These are phyloP conservation scores for Ambrosia trifida DNA, from an alignment of 129 eudicot species.

Conservation along the genomic window DNA sequence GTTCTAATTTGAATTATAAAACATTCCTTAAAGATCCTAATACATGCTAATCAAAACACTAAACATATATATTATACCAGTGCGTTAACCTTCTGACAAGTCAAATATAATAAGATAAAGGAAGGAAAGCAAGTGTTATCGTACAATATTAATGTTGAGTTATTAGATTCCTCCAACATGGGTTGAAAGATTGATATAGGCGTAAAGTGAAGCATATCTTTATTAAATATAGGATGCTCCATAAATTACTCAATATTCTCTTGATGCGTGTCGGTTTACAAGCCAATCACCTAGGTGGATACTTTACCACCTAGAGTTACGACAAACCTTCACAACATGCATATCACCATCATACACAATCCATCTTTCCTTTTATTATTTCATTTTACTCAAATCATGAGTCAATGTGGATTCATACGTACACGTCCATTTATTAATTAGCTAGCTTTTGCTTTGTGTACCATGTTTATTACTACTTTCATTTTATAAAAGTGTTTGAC, in stretches of 20 bases:
- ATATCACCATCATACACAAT: slow-evolving; percentile 9
- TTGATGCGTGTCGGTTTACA: slow-evolving; percentile 31
- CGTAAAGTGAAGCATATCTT: slow-evolving; percentile 46
- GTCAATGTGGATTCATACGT: neutral
- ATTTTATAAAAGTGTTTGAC: neutral
- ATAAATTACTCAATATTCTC: slow-evolving; percentile 12
- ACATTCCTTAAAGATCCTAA: too few species aligned
- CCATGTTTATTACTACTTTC: neutral
- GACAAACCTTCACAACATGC: slow-evolving; percentile 27
- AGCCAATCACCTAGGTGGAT: slow-evolving; percentile 20
- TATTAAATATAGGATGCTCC: slow-evolving; percentile 34
- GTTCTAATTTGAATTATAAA: too few species aligned
- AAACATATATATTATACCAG: too few species aligned
- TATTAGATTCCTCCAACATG: slow-evolving; percentile 40
- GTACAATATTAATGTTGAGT: slow-evolving; percentile 7
- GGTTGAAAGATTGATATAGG: slow-evolving; percentile 34
- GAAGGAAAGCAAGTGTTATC: neutral
- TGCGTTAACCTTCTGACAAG: too few species aligned
- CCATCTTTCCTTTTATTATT: neutral
- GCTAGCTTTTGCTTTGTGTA: too few species aligned
- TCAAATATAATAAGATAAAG: neutral
- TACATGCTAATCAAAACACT: too few species aligned
- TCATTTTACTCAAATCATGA: neutral
- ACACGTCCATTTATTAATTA: neutral
- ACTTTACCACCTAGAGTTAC: slow-evolving; percentile 19